Percentiles rank a stretch among this genome's conserved stretches.
Evolutionary conservation across 169 alveolate species (phyloP).

Genomic region (Eimeria nieschulzi): DNA sequence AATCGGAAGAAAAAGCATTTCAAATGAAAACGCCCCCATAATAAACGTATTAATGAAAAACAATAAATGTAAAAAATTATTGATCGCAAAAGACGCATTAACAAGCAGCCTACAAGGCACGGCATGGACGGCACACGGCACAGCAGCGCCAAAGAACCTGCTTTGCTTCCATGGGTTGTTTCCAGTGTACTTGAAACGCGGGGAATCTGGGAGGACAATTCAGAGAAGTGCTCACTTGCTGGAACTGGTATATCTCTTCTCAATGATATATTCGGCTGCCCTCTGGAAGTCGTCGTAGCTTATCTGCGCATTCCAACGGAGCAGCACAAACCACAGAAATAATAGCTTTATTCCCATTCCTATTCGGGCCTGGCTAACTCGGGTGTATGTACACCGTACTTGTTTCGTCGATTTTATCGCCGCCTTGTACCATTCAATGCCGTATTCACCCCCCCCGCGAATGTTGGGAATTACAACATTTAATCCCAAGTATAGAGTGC

Average conservation of each 20-base stretch:
- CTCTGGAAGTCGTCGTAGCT: constrained; percentile 69
- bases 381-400: neutral
- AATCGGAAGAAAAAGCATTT: too few species aligned
- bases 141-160: too few species aligned
- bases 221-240: neutral
- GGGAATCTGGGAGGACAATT: neutral
- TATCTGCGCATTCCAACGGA: constrained; percentile 13
- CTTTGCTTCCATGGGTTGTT: too few species aligned
- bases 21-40: too few species aligned
- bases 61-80: too few species aligned
- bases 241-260: constrained; percentile 27
- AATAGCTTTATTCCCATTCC: neutral
- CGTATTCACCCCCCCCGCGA: constrained; percentile 72
- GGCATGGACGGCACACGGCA: too few species aligned
- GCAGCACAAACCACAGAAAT: neutral
- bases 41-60: too few species aligned
- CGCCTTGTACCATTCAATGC: constrained; percentile 50
- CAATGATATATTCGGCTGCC: constrained; percentile 57
- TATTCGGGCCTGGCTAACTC: neutral
- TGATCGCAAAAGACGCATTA: neutral
- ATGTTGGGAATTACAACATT: constrained; percentile 58
- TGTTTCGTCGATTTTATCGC: constrained; percentile 48
- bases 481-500: constrained; percentile 35
- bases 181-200: neutral
- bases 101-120: neutral